Base-by-base conservation (phyloP, 306 rosid genomes). In the Quercus mongolica region DNA sequence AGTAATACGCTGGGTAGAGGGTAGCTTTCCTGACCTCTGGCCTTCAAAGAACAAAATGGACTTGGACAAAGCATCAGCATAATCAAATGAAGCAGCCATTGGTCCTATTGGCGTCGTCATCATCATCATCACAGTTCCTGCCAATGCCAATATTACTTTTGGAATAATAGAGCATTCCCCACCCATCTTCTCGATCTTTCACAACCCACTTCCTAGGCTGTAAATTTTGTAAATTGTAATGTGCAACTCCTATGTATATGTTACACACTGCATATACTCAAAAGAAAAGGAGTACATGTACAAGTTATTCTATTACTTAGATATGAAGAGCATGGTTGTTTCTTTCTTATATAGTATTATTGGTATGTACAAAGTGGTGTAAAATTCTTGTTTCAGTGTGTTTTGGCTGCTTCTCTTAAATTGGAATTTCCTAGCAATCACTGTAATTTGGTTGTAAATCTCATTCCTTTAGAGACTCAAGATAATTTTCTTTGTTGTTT, bases 11-110 rank as follows among this genome's bases (percentile, higher is more conserved):
- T 88, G 94, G 6, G 62, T 30, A 52, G 89, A 58, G 71, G 88
- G 91, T 10, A 89, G 46, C 75, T 85, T 89, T 56, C 91, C 91
- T 64, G 88, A 89, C 69, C 91, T 87, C 55, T 85, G 88, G 21
- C 91, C 92, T 81, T 87, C 91, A 75, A 87, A 87, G 80, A 89
- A 89, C 84, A 85, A 77, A 3, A 89, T 89, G 76, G 86, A 81
- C 75, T 89, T 89, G 18, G 81, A 19, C 75, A 87, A 81, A 33
- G 93, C 91, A 15, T 85, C 89, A 4, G 78, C 91, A 73, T 87
- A 89, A 19, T 79, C 75, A 41, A 77, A 87, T 31, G 69, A 35
- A 80, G 6, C 62, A 59, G 12, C 78, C 56, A 69, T 58, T 49
- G 54, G 4, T 13, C 17, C 54, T 54, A 23, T 76, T 31, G 8